A percentile compares a stretch with the other conserved stretches of the same genome.
Conservation (phyloP, 805 yeast genomes). For the Barnettozyma siamensis region DNA sequence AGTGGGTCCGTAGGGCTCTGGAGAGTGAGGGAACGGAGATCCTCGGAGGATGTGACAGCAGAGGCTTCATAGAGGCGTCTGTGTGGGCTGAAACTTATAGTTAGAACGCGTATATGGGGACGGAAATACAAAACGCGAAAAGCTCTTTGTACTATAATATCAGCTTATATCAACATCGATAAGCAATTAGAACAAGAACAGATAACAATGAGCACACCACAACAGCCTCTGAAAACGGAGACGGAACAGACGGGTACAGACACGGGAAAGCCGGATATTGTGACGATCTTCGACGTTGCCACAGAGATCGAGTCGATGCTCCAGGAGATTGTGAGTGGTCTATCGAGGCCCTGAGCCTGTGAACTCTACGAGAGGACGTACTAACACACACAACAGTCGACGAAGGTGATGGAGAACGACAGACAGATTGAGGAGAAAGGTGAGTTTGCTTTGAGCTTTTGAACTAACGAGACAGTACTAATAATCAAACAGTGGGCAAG, state of each 20-base stretch:
- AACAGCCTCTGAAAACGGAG: too few species aligned
- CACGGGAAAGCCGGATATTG: slow-evolving; percentile 3
- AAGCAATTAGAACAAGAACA: too few species aligned
- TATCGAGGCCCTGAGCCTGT: too few species aligned
- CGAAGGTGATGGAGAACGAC: slow-evolving; percentile 22
- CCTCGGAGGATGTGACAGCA: too few species aligned
- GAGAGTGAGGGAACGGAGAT: too few species aligned
- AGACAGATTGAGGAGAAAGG: slow-evolving; percentile 14
- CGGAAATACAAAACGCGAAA: neutral
- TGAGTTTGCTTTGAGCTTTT: neutral
- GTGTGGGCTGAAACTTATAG: too few species aligned
- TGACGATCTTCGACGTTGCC: slow-evolving; percentile 29
- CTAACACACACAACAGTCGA: slow-evolving; percentile 3
- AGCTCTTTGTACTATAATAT: too few species aligned
- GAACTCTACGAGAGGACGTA: too few species aligned
- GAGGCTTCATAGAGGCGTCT: too few species aligned
- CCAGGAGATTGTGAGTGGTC: slow-evolving; percentile 16
- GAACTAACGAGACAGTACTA: slow-evolving; percentile 1
- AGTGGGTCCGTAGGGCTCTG: slow-evolving; percentile 7
- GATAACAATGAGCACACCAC: too few species aligned
- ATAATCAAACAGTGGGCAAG: slow-evolving; percentile 17
- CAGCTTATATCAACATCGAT: too few species aligned
- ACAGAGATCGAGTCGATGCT: slow-evolving; percentile 25
- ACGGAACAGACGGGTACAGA: neutral
- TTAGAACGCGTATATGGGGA: too few species aligned